Evolutionary conservation across 495 filamentous ascomycete genomes (phyloP), one percentile per base, ranked within the genome.

Genomic region (Penicillium cataractarum): DNA sequence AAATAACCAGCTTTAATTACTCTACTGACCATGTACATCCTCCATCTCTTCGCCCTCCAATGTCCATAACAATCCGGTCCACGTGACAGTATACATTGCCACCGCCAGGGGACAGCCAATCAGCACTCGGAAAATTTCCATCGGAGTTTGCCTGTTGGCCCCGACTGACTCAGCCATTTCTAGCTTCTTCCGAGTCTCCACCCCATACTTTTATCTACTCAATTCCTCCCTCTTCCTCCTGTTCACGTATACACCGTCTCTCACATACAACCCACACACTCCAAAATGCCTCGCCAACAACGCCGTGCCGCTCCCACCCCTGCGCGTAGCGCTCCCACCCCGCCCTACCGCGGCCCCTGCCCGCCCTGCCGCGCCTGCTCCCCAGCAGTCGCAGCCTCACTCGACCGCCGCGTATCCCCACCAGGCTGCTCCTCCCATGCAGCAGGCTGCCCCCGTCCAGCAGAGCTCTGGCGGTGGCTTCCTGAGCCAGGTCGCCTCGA

Each of bases 401-500:
- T 71, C 89, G 82, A 92, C 91, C 35, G 87, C 89, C 61, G 89
- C 90, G 48, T 81, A 84, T 26, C 79, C 82, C 35, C 76, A 78
- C 54, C 74, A 82, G 55, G 72, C 83, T 62, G 72, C 83, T 62
- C 77, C 84, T 58, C 73, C 76, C 49, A 60, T 72, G 39, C 79
- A 79, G 56, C 54, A 56, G 32, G 54, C 54, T 2, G 72, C 83
- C 62, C 73, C 81, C 65, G 75, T 75, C 15, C 82, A 82, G 63
- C 82, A 82, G 63, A 87, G 86, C 57, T 76, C 86, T 57, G 86
- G 89, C 17, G 86, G 89, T 6, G 91, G 92, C 65, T 83, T 94
- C 7, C 88, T 96, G 66, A 91, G 88, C 50, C 88, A 93, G 82
- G 93, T 94, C 88, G 91, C 91, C 63, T 90, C 87, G 65, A 94